Percentiles rank a stretch among this genome's conserved stretches.
phyloP scores from a whole-genome alignment of 495 filamentous ascomycete species.

The Hypoxylon fuscum region DNA sequence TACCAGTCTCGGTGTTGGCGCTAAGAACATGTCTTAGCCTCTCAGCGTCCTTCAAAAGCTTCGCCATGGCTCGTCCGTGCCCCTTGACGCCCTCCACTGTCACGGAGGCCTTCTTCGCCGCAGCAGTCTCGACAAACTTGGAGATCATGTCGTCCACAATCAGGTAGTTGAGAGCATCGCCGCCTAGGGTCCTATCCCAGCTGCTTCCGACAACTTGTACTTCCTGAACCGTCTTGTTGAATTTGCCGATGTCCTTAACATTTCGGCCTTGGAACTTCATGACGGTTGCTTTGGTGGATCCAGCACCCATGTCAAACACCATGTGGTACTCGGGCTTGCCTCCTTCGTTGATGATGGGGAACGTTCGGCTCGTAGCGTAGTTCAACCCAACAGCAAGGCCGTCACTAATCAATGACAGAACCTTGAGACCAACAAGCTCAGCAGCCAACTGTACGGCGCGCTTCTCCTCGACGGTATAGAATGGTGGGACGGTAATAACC shows the following conservation, averaged over 20 bases:
- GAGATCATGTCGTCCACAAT: conserved; percentile 88
- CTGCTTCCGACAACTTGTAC: conserved; percentile 84
- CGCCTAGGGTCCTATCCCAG: conserved; percentile 90
- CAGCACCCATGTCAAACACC: conserved; percentile 97
- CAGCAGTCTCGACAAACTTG: conserved; percentile 75
- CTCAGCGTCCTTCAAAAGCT: conserved; percentile 92
- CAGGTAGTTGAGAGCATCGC: conserved; percentile 86
- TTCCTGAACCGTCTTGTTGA: conserved; percentile 97
- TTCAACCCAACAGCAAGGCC: conserved; percentile 93
- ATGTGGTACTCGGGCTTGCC: conserved; percentile 91
- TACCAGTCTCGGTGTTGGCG: conserved; percentile 83
- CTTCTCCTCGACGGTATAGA: conserved; percentile 90
- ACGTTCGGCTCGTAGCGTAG: conserved; percentile 90
- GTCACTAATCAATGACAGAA: conserved; percentile 86
- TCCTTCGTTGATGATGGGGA: conserved; percentile 83
- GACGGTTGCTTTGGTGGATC: conserved; percentile 94
- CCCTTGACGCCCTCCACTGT: conserved; percentile 66
- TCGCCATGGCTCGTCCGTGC: conserved; percentile 85
- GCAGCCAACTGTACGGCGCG: conserved; percentile 82
- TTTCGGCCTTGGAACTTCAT: conserved; percentile 86
- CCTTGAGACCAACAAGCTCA: conserved; percentile 84
- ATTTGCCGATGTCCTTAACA: conserved; percentile 91
- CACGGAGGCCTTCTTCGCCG: conserved; percentile 73
- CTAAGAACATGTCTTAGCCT: conserved; percentile 88
- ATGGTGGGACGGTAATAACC: conserved; percentile 92